Evolutionary conservation across 805 yeast genomes (phyloP), one percentile per base, ranked within the genome.

Genomic region (Groenewaldozyma tartarivorans): DNA sequence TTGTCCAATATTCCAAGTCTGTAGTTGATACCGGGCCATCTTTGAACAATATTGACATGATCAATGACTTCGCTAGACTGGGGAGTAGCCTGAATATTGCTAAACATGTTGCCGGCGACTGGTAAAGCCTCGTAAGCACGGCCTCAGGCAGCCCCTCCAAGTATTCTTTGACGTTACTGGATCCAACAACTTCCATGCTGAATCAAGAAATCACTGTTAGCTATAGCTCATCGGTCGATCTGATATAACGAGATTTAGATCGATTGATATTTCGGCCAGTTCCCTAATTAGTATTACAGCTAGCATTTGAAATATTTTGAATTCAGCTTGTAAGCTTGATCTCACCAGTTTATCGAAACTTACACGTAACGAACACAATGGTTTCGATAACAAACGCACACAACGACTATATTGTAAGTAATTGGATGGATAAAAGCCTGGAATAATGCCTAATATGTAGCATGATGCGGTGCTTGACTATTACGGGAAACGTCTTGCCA

Each of bases 381-480:
- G 94, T 85, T 39, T 77, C 94, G 38, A 82, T 88, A 60, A 79
- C 83, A 24, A 86, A 87, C 63, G 92, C 94, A 20, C 96, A 88
- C 62, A 86, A 82, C 49, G 96, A 87, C 63, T 67, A 86, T 56
- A 85, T 87, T 55, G 56, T 52, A 50, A 45, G 56, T 34, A 7
- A 17, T 11, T n/a, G 11, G 20, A 13, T 13, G 31, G 15, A 32
- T 32, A 11, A 19, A 9, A 32, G 15, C 15, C n/a, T 9, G 35
- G 35, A n/a, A 9, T 32, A 9, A 15, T n/a, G 15, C 35, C 6
- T 6, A 15, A 32, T 11, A 16, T 31, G 22, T 31, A 57, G 57
- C 98, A 92, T 62, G 98, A 92, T 58, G 98, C 97, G 15, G 95
- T 85, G 40, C 74, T 92, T 56, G 98, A 92, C 61, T 92, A 90